Base-by-base conservation (phyloP, 177 flowering plant genomes). In the Telopea speciosissima region DNA sequence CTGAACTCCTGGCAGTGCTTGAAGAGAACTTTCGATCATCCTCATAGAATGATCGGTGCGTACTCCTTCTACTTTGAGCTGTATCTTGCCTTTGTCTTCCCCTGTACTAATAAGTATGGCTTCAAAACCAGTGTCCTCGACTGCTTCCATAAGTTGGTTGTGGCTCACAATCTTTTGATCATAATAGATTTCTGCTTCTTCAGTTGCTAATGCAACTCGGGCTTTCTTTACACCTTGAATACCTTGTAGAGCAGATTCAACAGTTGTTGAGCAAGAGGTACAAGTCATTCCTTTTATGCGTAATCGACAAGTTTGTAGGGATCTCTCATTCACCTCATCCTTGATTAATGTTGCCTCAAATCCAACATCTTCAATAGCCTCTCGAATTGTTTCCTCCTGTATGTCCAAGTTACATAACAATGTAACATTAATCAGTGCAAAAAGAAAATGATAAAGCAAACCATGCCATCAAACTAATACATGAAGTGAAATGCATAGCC, bases 211-310 rank as follows among this genome's bases (percentile, higher is more conserved):
- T 24, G 96, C 96, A 31, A 93, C 96, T 71, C 66, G 85, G 13
- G 92, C 89, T 62, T 74, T 86, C 21, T 73, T 77, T 8, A 93
- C 96, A 23, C 98, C 97, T 24, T 56, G 81, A 65, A 86, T 45
- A 23, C 63, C 75, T 71, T 73, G 84, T 36, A 93, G 64, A 72
- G 77, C 80, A 59, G 85, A 74, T 77, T 91, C 96, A 68, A 90
- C 77, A 1, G 96, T 80, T n/a, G 81, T 78, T 54, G 91, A 83
- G 79, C 98, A 93, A 26, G 93, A 79, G 45, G 97, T 87, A 79
- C 98, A 91, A 24, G 92, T 89, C 96, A 93, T 91, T 68, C 97
- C 96, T 70, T 79, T 85, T 31, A 90, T 85, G 7, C 70, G 85
- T 22, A 93, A 76, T 22, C 91, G 79, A 45, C 96, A 86, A 44